Conservation (phyloP, 148 eudicot genomes). For the Nepenthes mirabilis region DNA sequence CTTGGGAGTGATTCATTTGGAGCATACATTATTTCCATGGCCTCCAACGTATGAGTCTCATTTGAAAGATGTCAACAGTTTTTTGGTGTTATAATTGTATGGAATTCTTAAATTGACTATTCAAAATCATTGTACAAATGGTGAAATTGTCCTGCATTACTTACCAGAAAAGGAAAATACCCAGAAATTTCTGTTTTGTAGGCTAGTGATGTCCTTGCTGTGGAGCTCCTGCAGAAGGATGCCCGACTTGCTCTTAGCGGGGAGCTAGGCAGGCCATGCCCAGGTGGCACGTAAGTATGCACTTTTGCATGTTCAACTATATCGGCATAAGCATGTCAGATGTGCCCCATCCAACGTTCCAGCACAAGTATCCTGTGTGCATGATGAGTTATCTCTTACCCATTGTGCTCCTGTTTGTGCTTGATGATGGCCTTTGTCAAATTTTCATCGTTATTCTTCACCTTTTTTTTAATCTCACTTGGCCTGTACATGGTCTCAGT, state of each 20-base stretch:
- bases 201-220: constrained; percentile 94
- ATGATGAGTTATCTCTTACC: too few species aligned
- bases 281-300: constrained; percentile 67
- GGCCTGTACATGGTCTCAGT: too few species aligned
- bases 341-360: too few species aligned
- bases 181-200: constrained; percentile 12
- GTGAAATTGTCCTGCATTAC: neutral
- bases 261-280: constrained; percentile 56
- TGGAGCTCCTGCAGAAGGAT: constrained; percentile 93
- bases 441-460: too few species aligned
- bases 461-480: too few species aligned
- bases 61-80: too few species aligned
- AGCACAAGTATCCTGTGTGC: too few species aligned
- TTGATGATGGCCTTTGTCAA: too few species aligned
- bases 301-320: neutral
- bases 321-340: too few species aligned
- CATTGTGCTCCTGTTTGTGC: too few species aligned
- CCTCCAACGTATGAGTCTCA: constrained; percentile 51
- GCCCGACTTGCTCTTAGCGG: constrained; percentile 69
- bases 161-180: neutral
- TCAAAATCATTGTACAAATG: neutral
- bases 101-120: too few species aligned
- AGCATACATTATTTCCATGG: constrained; percentile 97
- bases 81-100: too few species aligned
- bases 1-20: constrained; percentile 87